Conservation (phyloP, 2,329 filamentous ascomycete genomes). For the Ilyonectria mors-panacis region DNA sequence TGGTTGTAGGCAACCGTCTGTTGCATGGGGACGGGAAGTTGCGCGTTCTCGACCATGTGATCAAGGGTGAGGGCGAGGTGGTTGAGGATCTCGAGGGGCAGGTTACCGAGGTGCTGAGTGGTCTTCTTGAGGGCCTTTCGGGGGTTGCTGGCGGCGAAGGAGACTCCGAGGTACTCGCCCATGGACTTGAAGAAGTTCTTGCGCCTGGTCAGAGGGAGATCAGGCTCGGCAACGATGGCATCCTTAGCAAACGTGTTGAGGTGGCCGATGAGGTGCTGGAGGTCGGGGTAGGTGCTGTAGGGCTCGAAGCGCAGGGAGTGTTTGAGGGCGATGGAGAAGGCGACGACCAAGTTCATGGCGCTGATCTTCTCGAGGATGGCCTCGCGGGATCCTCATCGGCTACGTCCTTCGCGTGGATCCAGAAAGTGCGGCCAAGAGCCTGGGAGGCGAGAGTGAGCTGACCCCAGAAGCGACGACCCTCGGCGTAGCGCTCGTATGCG, state of each 20-base stretch:
- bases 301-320: slow-evolving; percentile 89
- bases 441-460: slow-evolving; percentile 74
- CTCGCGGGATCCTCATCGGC: slow-evolving; percentile 69
- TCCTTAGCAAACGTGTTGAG: slow-evolving; percentile 81
- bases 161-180: slow-evolving; percentile 82
- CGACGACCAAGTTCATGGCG: slow-evolving; percentile 82
- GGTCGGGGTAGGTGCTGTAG: slow-evolving; percentile 82
- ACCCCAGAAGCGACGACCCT: slow-evolving; percentile 76
- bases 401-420: slow-evolving; percentile 80
- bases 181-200: slow-evolving; percentile 73
- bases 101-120: slow-evolving; percentile 81
- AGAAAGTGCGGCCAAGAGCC: slow-evolving; percentile 82
- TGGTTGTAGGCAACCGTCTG: slow-evolving; percentile 74
- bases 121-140: slow-evolving; percentile 83
- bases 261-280: slow-evolving; percentile 78
- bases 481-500: slow-evolving; percentile 81
- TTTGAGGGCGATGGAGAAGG: slow-evolving; percentile 84
- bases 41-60: slow-evolving; percentile 68
- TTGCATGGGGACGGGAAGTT: slow-evolving; percentile 70
- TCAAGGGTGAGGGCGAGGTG: slow-evolving; percentile 79
- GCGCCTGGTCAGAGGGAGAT: slow-evolving; percentile 53
- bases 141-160: slow-evolving; percentile 84
- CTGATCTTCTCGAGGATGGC: slow-evolving; percentile 80
- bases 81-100: slow-evolving; percentile 86
- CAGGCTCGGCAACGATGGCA: slow-evolving; percentile 60